These are phyloP conservation scores for Recurvomyces mirabilis DNA, from an alignment of 495 filamentous ascomycete genomes.

Conservation along the genomic window DNA sequence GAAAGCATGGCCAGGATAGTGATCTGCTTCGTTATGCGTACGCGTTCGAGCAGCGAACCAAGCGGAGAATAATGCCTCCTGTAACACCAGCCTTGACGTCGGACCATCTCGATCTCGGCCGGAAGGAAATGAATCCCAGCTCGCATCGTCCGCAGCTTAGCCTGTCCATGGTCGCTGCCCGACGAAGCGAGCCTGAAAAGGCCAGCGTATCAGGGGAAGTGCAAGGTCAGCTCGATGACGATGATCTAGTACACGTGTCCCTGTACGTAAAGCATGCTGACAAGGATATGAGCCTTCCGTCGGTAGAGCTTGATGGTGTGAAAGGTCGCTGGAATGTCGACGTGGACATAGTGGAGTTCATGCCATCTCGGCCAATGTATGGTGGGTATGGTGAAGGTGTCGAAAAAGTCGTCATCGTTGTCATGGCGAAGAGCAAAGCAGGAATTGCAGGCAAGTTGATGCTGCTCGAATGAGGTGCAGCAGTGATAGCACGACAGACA, in stretches of 20 bases:
- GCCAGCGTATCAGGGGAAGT: too few relatives aligned
- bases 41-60: conserved; percentile 25
- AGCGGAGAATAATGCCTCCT: conserved; percentile 4
- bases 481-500: not conserved
- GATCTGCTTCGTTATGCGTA: conserved; percentile 26
- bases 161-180: too few relatives aligned
- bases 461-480: not conserved
- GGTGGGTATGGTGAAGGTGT: conserved; percentile 10
- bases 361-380: conserved; percentile 10
- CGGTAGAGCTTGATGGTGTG: not conserved
- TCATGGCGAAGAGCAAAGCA: not conserved
- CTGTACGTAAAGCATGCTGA: not conserved
- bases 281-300: not conserved
- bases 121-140: not conserved
- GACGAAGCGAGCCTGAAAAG: too few relatives aligned
- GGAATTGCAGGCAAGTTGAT: conserved; percentile 2
- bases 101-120: not conserved
- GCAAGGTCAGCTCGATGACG: too few relatives aligned
- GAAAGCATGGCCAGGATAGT: conserved; percentile 25
- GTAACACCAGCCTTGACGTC: conserved; percentile 2
- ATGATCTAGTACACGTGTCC: too few relatives aligned
- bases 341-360: conserved; percentile 1
- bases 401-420: conserved; percentile 8
- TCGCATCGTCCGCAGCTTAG: too few relatives aligned
- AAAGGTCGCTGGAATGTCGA: not conserved